phyloP scores from a whole-genome alignment of 169 alveolate species.

The Eimeria brunetti region DNA sequence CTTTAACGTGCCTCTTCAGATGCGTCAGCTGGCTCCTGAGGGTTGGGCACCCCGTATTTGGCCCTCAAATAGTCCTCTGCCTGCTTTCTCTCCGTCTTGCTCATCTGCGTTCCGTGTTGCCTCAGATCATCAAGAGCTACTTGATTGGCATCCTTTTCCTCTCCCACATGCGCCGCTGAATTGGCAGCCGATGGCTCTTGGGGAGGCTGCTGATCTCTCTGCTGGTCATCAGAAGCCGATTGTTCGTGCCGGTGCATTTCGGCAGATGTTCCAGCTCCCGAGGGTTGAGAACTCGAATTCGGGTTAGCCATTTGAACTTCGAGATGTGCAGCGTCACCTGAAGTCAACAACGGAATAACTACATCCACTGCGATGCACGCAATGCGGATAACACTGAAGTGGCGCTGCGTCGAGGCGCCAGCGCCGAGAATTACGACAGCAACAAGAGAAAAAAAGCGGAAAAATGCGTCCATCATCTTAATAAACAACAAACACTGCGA shows the following conservation, averaged over 20 bases:
- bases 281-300: not conserved
- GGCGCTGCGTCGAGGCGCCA: slow-evolving; percentile 15
- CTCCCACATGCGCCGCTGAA: not conserved
- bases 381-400: not conserved
- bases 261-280: not conserved
- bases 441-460: not conserved
- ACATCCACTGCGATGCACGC: slow-evolving; percentile 55
- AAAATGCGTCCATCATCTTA: slow-evolving; percentile 10
- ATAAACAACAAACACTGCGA: not conserved
- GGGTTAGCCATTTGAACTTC: not conserved
- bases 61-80: slow-evolving; percentile 45
- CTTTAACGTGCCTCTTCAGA: not conserved
- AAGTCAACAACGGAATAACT: not conserved
- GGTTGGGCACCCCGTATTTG: slow-evolving; percentile 29
- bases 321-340: slow-evolving; percentile 28
- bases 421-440: slow-evolving; percentile 12
- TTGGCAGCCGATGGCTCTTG: slow-evolving; percentile 21
- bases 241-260: not conserved
- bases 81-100: not conserved
- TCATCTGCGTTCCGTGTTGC: slow-evolving; percentile 54
- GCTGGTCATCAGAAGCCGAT: not conserved
- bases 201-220: not conserved
- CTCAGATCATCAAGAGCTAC: slow-evolving; percentile 2
- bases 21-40: not conserved
- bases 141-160: not conserved